Conservation (phyloP, 1,284 basidiomycete genomes). For the Naganishia liquefaciens region DNA sequence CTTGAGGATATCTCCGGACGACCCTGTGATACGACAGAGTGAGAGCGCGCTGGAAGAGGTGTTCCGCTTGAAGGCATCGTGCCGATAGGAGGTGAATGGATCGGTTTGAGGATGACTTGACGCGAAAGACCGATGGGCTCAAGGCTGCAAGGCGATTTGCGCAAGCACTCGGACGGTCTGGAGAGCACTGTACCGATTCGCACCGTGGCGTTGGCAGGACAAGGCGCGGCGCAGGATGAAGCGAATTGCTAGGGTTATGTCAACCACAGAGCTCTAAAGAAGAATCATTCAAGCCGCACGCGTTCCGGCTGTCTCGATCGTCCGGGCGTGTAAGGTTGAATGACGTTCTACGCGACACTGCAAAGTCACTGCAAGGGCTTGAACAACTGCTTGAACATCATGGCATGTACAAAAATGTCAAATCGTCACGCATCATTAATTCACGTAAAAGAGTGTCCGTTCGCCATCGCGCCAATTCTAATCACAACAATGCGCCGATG, state of each 20-base stretch:
- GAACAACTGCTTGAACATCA: neutral
- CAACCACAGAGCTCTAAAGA: no score
- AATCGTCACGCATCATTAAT: neutral
- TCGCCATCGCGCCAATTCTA: neutral
- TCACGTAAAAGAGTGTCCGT: slow-evolving; percentile 10
- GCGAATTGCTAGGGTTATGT: no score
- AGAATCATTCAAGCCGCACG: neutral
- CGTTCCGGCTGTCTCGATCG: neutral
- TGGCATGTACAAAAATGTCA: slow-evolving; percentile 6
- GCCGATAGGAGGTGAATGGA: slow-evolving; percentile 1
- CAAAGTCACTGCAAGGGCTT: no score
- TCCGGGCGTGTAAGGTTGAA: neutral
- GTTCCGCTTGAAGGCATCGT: neutral
- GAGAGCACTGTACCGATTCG: neutral
- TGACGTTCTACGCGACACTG: neutral
- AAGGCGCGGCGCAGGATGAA: neutral
- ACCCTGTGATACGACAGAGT: neutral
- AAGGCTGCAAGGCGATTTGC: slow-evolving; percentile 7
- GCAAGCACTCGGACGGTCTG: neutral
- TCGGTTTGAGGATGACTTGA: slow-evolving; percentile 3
- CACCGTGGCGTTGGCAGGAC: neutral
- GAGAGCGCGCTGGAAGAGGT: slow-evolving; percentile 1
- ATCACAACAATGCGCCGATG: slow-evolving; percentile 24
- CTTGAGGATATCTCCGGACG: slow-evolving; percentile 26
- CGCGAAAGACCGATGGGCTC: slow-evolving; percentile 3